A percentile compares a stretch with the other conserved stretches of the same genome.
Evolutionary conservation across 768 basidiomycete genomes (phyloP).

Genomic region (Mycena chlorophos): DNA sequence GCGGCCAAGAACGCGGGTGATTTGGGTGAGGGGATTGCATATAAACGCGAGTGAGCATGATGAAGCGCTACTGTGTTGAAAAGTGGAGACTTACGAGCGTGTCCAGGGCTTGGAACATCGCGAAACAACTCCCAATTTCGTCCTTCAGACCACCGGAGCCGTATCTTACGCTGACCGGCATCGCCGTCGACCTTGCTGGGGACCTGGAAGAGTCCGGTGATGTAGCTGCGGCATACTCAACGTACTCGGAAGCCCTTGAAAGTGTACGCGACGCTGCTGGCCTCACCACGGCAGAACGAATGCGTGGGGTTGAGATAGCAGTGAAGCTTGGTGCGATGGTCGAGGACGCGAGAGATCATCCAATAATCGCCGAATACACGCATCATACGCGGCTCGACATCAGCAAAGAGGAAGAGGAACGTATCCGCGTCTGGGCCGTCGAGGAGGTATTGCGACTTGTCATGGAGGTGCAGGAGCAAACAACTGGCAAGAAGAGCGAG

Average conservation of each 20-base stretch:
- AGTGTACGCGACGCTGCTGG: neutral
- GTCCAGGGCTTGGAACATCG: conserved; percentile 47
- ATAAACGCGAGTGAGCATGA: conserved; percentile 15
- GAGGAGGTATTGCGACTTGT: conserved; percentile 15
- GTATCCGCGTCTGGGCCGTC: conserved; percentile 12
- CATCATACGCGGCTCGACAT: neutral
- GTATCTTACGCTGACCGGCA: conserved; percentile 51
- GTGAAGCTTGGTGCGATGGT: conserved; percentile 18
- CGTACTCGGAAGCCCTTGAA: conserved; percentile 16
- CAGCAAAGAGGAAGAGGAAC: conserved; percentile 10
- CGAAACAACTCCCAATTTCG: conserved; percentile 31
- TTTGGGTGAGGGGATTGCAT: conserved; percentile 7
- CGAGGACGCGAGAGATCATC: neutral
- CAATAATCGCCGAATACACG: neutral
- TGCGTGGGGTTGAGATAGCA: conserved; percentile 16
- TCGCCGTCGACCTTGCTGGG: conserved; percentile 47
- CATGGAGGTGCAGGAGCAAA: conserved; percentile 1
- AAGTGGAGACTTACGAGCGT: neutral
- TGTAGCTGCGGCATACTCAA: conserved; percentile 9
- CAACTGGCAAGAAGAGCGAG: neutral
- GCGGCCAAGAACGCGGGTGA: conserved; percentile 14
- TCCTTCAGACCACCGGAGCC: conserved; percentile 35
- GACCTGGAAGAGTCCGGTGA: conserved; percentile 37
- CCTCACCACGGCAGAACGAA: conserved; percentile 9
- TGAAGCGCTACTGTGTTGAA: neutral